Evolutionary conservation across 2,329 filamentous ascomycete species (phyloP).

Genomic region (Diplodia sapinea): DNA sequence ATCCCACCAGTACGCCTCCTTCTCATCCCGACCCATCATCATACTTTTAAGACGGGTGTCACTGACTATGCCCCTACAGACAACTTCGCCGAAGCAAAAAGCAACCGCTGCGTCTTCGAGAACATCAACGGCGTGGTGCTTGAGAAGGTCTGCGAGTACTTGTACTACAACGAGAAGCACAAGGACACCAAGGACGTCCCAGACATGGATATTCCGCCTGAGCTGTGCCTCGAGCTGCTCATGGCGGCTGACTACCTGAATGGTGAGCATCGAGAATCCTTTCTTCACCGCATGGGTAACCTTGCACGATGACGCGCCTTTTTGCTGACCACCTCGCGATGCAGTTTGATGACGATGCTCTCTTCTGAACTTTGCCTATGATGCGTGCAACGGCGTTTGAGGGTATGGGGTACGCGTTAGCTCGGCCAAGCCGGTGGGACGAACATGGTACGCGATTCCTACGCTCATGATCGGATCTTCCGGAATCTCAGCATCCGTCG

Average conservation of each 20-base stretch:
- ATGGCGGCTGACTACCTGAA: slow-evolving; percentile 80
- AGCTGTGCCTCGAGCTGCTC: slow-evolving; percentile 77
- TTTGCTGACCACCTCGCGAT: neutral
- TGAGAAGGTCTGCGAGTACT: slow-evolving; percentile 82
- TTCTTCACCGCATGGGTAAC: neutral
- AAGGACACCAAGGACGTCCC: slow-evolving; percentile 73
- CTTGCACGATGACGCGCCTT: neutral
- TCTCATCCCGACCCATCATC: neutral
- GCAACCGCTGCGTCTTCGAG: slow-evolving; percentile 69
- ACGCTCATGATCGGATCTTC: neutral
- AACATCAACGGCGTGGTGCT: slow-evolving; percentile 77
- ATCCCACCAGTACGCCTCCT: slow-evolving; percentile 62
- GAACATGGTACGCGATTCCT: neutral
- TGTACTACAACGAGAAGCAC: slow-evolving; percentile 81
- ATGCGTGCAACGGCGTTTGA: slow-evolving; percentile 11
- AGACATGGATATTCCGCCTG: slow-evolving; percentile 80
- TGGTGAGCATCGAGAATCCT: slow-evolving; percentile 41
- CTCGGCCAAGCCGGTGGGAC: neutral
- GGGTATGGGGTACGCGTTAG: neutral
- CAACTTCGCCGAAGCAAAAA: slow-evolving; percentile 68
- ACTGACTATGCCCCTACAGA: slow-evolving; percentile 47
- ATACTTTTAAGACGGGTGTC: neutral
- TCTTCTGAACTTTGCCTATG: neutral
- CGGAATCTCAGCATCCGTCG: neutral
- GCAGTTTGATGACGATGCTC: slow-evolving; percentile 18